Conservation (phyloP, 257 asterid genomes). For the Salvia hispanica region DNA sequence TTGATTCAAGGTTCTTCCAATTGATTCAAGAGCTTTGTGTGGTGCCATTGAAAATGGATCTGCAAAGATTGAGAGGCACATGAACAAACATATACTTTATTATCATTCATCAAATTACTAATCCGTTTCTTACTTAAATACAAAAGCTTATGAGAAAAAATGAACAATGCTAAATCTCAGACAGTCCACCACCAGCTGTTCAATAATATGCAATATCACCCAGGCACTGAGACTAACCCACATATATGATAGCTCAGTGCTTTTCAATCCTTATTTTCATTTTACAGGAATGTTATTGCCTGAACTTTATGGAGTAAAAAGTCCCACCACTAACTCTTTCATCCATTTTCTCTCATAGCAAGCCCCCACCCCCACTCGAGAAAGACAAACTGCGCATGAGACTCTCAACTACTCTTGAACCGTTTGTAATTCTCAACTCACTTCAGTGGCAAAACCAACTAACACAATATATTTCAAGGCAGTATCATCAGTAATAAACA, state of each 20-base stretch:
- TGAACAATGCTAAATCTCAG: background rate
- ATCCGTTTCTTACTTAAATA: background rate
- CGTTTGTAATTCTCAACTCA: slow-evolving; percentile 7
- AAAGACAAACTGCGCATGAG: background rate
- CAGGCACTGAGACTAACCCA: slow-evolving; percentile 4
- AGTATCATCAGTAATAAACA: slow-evolving; percentile 4
- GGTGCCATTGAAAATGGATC: slow-evolving; percentile 81
- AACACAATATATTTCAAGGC: background rate
- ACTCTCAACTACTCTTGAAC: background rate
- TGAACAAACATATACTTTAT: slow-evolving; percentile 21
- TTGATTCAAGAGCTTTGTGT: slow-evolving; percentile 54
- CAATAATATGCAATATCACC: background rate
- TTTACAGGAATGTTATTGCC: background rate
- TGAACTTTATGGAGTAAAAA: background rate
- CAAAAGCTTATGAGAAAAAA: background rate
- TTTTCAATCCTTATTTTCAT: background rate
- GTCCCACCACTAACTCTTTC: background rate
- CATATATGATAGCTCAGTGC: background rate
- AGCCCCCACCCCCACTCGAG: background rate
- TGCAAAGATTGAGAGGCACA: slow-evolving; percentile 38
- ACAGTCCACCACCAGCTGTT: background rate
- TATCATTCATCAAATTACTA: slow-evolving; percentile 1
- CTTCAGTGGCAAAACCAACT: slow-evolving; percentile 6
- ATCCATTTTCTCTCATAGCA: background rate
- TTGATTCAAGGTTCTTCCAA: slow-evolving; percentile 56